phyloP scores from a whole-genome alignment of 164 flowering plant genomes.

The Cinnamomum micranthum region DNA sequence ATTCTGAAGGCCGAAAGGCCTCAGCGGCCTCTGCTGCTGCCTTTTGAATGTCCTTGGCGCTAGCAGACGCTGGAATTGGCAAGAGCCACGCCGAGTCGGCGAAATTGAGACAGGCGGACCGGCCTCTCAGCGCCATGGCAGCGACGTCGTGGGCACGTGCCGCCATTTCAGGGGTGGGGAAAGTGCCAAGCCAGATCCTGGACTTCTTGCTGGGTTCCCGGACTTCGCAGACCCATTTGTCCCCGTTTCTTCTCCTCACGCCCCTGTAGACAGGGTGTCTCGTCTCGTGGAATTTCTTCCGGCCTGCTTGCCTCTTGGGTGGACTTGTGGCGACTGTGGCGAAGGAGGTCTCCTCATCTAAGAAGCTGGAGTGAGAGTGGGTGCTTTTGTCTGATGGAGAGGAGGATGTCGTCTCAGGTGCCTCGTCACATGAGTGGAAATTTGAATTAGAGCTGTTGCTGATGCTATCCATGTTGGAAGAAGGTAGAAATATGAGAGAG shows the following conservation, averaged over 20 bases:
- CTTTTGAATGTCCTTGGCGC: constrained; percentile 14
- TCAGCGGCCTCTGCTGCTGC: constrained; percentile 22
- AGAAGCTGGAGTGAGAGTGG: background rate
- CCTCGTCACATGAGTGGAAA: no score
- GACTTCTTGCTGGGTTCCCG: constrained; percentile 47
- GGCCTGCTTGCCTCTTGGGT: constrained; percentile 53
- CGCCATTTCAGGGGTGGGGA: constrained; percentile 32
- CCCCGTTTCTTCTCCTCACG: constrained; percentile 39
- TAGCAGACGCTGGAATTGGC: constrained; percentile 14
- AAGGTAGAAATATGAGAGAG: no score
- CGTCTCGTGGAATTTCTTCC: constrained; percentile 77
- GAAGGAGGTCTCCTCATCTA: constrained; percentile 6
- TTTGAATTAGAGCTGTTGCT: no score
- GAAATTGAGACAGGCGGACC: constrained; percentile 24
- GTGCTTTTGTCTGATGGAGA: no score
- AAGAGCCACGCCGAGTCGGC: constrained; percentile 22
- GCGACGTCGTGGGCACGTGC: constrained; percentile 34
- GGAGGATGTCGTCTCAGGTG: no score
- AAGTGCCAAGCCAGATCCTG: constrained; percentile 63
- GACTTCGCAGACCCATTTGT: constrained; percentile 60
- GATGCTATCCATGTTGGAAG: no score
- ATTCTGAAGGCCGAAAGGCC: constrained; percentile 2
- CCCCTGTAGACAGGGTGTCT: constrained; percentile 73
- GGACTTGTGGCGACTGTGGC: constrained; percentile 1
- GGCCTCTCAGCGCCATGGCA: constrained; percentile 24